Evolutionary conservation across 2,329 filamentous ascomycete species (phyloP), one percentile per base, ranked within the genome.

Genomic region (Metarhizium anisopliae): DNA sequence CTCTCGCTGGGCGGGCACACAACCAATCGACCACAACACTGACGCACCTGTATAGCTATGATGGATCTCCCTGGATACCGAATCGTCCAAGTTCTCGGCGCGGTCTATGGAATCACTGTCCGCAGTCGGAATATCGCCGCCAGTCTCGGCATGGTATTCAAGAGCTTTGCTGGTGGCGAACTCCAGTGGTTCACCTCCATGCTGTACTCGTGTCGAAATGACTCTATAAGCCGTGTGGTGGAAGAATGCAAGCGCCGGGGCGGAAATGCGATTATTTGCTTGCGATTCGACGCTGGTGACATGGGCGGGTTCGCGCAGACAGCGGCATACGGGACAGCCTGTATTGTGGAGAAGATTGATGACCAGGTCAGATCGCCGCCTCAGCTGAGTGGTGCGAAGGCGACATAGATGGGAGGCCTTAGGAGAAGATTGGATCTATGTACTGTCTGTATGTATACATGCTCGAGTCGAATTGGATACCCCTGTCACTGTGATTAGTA

Each of bases 1-100:
- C 8, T 32, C 14, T 3, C n/a, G 20, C 16, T 43, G 25, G 38
- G 16, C 25, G 25, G 8, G 20, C 47, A 10, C n/a, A 2, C 18
- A 35, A 35, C n/a, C 40, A 38, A 30, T n/a, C 11, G 3, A 35
- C 36, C 16, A 11, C 10, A 16, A 13, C 11, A 4, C 38, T 40
- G 13, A 40, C 14, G 38, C 13, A 5, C 13, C 14, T 40, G 38
- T 40, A 16, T 49, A 73, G 71, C 82, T 54, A 85, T 84, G 81
- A 82, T 80, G 68, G 81, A 85, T 63, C 69, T 85, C 25, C 82
- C 82, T 0, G 81, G 81, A 7, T 84, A 84, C 67, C 79, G 77
- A 59, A 72, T 85, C 51, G 75, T 78, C 42, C 74, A 73, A 54
- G 77, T 83, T 1, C 75, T 85, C 6, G 82, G 82, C 54, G 77